Conservation (phyloP, 495 filamentous ascomycete genomes). For the Talaromyces borbonicus region DNA sequence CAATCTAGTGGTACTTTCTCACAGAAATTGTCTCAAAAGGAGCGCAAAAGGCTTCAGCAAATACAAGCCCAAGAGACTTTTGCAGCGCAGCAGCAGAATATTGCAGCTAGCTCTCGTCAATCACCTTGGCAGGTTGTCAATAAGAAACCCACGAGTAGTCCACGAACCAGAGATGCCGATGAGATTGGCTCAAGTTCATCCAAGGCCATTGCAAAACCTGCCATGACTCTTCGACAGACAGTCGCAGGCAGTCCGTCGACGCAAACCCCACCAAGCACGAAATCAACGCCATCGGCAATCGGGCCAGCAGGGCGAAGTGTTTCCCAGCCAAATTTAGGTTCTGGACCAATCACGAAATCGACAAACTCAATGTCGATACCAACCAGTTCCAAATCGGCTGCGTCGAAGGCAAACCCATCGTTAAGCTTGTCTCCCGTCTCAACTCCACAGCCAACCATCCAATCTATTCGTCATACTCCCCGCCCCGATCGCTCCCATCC, state of each 20-base stretch:
- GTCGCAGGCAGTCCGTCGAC: slow-evolving; percentile 41
- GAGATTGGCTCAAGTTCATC: slow-evolving; percentile 14
- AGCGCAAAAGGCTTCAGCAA: slow-evolving; percentile 74
- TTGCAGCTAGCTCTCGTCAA: slow-evolving; percentile 30
- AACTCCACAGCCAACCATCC: slow-evolving; percentile 27
- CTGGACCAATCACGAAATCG: too few species aligned
- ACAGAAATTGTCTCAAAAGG: slow-evolving; percentile 74
- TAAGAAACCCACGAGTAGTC: slow-evolving; percentile 11
- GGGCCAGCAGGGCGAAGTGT: slow-evolving; percentile 17
- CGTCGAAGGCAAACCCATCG: slow-evolving; percentile 4
- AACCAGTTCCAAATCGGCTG: slow-evolving; percentile 9
- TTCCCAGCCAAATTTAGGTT: slow-evolving; percentile 16
- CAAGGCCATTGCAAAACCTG: slow-evolving; percentile 31
- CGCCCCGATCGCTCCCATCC: slow-evolving; percentile 21
- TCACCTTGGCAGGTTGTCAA: slow-evolving; percentile 65
- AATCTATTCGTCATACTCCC: slow-evolving; percentile 40
- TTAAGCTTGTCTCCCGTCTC: slow-evolving; percentile 12
- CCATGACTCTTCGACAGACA: slow-evolving; percentile 55
- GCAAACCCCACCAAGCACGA: slow-evolving; percentile 19
- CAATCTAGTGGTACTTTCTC: slow-evolving; percentile 24
- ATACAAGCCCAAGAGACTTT: slow-evolving; percentile 49
- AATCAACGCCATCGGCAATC: slow-evolving; percentile 14
- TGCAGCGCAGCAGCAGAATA: slow-evolving; percentile 36
- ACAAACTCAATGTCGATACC: slow-evolving; percentile 13
- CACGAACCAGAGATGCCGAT: slow-evolving; percentile 15